phyloP scores from a whole-genome alignment of 768 basidiomycete species.

The Mycena crocata region DNA sequence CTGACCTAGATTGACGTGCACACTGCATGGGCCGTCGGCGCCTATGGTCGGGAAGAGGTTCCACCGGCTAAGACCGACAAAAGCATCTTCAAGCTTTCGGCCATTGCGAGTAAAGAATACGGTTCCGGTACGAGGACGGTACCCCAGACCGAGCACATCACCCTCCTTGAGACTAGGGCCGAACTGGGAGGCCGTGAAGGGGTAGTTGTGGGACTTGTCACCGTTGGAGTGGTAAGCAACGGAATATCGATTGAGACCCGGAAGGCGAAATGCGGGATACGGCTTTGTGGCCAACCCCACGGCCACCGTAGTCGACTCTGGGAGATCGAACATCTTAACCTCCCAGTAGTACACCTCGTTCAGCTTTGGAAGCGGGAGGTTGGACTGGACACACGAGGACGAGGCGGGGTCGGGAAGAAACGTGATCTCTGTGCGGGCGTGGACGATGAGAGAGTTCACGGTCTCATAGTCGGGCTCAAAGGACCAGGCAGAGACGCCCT shows the following conservation, averaged over 20 bases:
- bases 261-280: constrained; percentile 93
- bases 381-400: constrained; percentile 95
- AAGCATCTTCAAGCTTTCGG: constrained; percentile 96
- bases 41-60: constrained; percentile 98
- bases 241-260: constrained; percentile 87
- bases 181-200: constrained; percentile 88
- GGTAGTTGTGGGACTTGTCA: constrained; percentile 97
- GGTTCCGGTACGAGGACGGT: constrained; percentile 94
- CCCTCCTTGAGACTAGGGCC: constrained; percentile 91
- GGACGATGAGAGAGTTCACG: constrained; percentile 91
- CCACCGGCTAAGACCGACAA: constrained; percentile 87
- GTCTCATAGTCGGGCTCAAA: constrained; percentile 99
- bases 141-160: constrained; percentile 95
- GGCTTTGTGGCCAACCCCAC: constrained; percentile 97
- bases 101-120: constrained; percentile 99
- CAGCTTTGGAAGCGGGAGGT: constrained; percentile 94
- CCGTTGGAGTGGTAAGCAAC: constrained; percentile 97
- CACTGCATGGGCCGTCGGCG: constrained; percentile 94
- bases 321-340: constrained; percentile 98
- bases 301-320: constrained; percentile 86
- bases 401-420: constrained; percentile 97
- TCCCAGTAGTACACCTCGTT: constrained; percentile 99
- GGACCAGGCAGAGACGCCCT: constrained; percentile 98
- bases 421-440: constrained; percentile 96
- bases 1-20: constrained; percentile 98